Conservation (phyloP, 2,329 filamentous ascomycete genomes). For the Bipolaris victoriae region DNA sequence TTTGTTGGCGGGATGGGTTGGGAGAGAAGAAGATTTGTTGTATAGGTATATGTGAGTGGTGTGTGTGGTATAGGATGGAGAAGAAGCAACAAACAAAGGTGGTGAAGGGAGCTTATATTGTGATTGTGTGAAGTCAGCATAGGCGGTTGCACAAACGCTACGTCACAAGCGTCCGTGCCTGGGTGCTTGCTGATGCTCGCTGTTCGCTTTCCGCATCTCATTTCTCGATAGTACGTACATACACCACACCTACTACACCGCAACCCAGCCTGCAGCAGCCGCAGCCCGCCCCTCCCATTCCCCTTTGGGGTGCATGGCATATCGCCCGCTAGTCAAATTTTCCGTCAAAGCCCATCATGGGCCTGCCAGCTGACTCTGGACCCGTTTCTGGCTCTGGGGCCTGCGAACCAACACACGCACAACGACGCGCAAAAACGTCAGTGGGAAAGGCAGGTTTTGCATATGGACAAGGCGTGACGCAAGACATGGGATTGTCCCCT, state of each 20-base stretch:
- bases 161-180: constrained; percentile 19
- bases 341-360: constrained; percentile 1
- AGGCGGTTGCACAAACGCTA: constrained; percentile 7
- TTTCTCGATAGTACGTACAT: constrained; percentile 1
- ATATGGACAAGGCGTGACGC: constrained; percentile 24
- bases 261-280: neutral
- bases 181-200: constrained; percentile 5
- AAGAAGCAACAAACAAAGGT: constrained; percentile 1
- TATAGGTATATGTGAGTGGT: neutral
- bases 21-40: neutral
- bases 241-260: no score
- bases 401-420: neutral
- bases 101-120: neutral
- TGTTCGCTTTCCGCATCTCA: neutral
- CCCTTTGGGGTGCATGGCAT: neutral
- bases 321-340: neutral
- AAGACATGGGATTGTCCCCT: constrained; percentile 1
- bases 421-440: constrained; percentile 4
- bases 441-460: constrained; percentile 14
- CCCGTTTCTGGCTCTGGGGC: neutral
- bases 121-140: neutral
- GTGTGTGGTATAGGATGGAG: neutral
- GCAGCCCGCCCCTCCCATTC: neutral
- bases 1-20: neutral
- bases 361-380: constrained; percentile 5